Evolutionary conservation across 106 monocot species (phyloP).

Genomic region (Allium sativum): DNA sequence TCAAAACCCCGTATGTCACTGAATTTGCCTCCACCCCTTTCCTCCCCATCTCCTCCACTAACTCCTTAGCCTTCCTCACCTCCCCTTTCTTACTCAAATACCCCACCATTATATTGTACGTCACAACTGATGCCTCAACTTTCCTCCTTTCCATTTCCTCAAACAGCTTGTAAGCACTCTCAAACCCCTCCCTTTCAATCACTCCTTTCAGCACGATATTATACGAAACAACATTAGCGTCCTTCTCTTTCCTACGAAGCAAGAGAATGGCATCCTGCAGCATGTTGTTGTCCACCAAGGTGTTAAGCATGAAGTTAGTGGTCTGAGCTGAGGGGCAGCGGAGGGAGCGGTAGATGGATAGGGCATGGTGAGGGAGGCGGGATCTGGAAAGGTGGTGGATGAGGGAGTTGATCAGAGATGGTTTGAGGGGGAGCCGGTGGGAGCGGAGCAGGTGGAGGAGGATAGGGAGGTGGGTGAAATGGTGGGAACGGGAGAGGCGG

Average conservation of each 20-base stretch:
- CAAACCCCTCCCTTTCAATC: slow-evolving; percentile 12
- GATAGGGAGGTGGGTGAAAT: slow-evolving; percentile 32
- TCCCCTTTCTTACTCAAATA: slow-evolving; percentile 20
- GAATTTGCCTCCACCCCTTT: slow-evolving; percentile 49
- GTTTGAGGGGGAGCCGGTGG: slow-evolving; percentile 33
- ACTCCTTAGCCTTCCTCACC: slow-evolving; percentile 21
- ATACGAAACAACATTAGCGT: slow-evolving; percentile 62
- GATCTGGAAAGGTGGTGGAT: slow-evolving; percentile 43
- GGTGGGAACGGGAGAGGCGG: slow-evolving; percentile 48
- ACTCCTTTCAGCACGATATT: slow-evolving; percentile 65
- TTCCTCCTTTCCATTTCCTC: slow-evolving; percentile 60
- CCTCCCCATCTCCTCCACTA: slow-evolving; percentile 61
- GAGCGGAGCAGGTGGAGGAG: slow-evolving; percentile 45
- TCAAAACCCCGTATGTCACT: slow-evolving; percentile 66
- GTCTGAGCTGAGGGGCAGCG: slow-evolving; percentile 41
- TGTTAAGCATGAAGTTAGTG: slow-evolving; percentile 61
- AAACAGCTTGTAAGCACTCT: slow-evolving; percentile 36
- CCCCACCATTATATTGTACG: slow-evolving; percentile 69
- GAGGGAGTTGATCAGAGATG: slow-evolving; percentile 51
- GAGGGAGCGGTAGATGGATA: slow-evolving; percentile 44
- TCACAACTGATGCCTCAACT: slow-evolving; percentile 51
- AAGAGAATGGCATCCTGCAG: slow-evolving; percentile 24
- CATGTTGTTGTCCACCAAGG: slow-evolving; percentile 45
- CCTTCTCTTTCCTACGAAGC: slow-evolving; percentile 19
- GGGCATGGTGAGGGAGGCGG: slow-evolving; percentile 41